Conservation (phyloP, 257 asterid species). For the Solanum ossicruentum region DNA sequence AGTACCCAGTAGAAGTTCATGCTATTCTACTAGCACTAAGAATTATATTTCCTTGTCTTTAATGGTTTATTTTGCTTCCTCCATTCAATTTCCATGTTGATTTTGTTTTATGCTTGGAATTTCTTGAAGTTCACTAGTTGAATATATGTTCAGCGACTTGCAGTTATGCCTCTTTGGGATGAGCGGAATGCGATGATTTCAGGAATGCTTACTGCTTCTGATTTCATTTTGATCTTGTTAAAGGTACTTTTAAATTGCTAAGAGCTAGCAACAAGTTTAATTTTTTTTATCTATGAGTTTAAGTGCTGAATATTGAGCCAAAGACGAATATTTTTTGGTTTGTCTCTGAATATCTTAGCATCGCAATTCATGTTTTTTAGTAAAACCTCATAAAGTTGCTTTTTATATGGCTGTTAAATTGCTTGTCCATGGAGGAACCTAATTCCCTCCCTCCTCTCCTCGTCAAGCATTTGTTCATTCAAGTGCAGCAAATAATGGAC, state of each 20-base stretch:
- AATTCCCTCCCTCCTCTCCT: neutral
- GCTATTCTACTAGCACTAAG: neutral
- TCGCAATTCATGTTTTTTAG: neutral
- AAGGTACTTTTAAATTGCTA: constrained; percentile 24
- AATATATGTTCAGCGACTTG: constrained; percentile 26
- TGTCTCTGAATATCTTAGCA: neutral
- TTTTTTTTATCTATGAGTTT: neutral
- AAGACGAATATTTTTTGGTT: neutral
- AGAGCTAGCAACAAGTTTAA: neutral
- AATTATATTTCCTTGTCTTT: neutral
- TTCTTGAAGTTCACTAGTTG: neutral
- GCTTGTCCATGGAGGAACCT: neutral
- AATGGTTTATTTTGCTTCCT: neutral
- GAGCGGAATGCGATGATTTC: constrained; percentile 22
- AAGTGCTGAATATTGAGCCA: neutral
- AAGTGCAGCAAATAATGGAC: neutral
- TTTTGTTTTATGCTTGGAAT: neutral
- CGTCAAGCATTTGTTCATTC: neutral
- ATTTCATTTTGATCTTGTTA: constrained; percentile 49
- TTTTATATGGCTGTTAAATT: neutral
- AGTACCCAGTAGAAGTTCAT: neutral
- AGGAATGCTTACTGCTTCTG: constrained; percentile 69
- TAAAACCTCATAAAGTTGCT: neutral
- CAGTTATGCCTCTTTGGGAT: constrained; percentile 50
- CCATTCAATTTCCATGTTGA: neutral